These are phyloP conservation scores for Ocimum tenuiflorum DNA, from an alignment of 257 asterid species.

Conservation along the genomic window DNA sequence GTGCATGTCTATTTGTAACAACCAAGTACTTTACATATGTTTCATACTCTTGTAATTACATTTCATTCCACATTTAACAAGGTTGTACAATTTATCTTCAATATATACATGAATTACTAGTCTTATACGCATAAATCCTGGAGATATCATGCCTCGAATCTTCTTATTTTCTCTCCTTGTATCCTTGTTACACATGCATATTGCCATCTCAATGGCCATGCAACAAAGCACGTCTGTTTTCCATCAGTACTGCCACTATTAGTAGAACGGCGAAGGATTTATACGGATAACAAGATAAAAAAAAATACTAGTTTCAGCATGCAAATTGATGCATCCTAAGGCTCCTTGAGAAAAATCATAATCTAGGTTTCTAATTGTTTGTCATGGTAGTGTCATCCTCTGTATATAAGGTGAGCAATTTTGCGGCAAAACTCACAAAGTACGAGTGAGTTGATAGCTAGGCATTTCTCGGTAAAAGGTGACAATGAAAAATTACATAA, in stretches of 20 bases:
- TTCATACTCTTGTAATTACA: not conserved
- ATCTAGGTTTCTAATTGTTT: not conserved
- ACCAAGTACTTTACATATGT: not conserved
- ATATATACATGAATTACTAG: not conserved
- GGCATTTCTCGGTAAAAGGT: not conserved
- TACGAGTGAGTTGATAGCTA: not conserved
- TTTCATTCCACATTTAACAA: not conserved
- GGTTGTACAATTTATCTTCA: not conserved
- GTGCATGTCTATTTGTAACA: not conserved
- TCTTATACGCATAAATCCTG: not conserved
- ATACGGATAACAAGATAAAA: not conserved
- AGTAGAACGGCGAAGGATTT: not conserved
- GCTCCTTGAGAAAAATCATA: not conserved
- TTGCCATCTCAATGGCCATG: not conserved
- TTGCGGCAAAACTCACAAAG: no score
- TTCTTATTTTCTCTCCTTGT: not conserved
- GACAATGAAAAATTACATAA: not conserved
- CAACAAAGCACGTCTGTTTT: not conserved
- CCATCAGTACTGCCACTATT: not conserved
- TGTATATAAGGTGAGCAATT: not conserved
- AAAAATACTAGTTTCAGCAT: not conserved
- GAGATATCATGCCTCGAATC: not conserved
- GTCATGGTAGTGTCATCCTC: not conserved
- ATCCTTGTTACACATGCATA: not conserved
- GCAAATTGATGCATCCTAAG: conserved; percentile 2